Percentiles rank a stretch among this genome's conserved stretches.
These are phyloP conservation scores for Iberis pinnata DNA, from an alignment of 345 rosid genomes.

Conservation along the genomic window DNA sequence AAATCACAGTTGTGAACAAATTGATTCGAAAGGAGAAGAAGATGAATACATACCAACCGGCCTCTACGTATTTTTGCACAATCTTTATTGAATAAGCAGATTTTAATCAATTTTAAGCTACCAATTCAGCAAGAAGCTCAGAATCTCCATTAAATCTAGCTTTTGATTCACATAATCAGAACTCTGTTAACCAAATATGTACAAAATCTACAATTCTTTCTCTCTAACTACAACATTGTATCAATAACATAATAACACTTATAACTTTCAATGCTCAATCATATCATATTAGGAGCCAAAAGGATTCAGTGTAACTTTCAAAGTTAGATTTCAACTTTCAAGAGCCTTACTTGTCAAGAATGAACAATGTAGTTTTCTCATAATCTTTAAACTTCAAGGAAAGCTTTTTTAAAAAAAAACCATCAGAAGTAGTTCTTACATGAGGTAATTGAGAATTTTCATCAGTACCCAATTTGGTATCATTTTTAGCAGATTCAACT, in stretches of 20 bases:
- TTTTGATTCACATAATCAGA: constrained; percentile 34
- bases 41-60: constrained; percentile 79
- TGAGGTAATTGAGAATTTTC: constrained; percentile 64
- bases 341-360: constrained; percentile 84
- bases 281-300: too few relatives aligned
- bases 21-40: neutral
- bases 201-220: too few relatives aligned
- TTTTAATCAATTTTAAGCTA: constrained; percentile 87
- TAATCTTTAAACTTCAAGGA: constrained; percentile 84
- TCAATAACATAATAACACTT: too few relatives aligned
- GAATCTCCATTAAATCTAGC: constrained; percentile 94
- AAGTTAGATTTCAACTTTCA: neutral
- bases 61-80: constrained; percentile 94
- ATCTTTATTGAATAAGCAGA: constrained; percentile 87
- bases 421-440: constrained; percentile 63
- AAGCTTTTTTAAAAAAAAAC: constrained; percentile 84
- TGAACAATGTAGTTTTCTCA: constrained; percentile 67
- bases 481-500: constrained; percentile 69
- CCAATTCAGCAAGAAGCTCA: constrained; percentile 87
- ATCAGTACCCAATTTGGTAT: constrained; percentile 69
- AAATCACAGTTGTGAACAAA: neutral
- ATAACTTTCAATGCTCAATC: too few relatives aligned
- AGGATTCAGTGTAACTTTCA: too few relatives aligned
- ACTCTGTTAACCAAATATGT: too few relatives aligned
- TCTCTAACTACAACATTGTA: constrained; percentile 8